Base-by-base conservation (phyloP, 2,329 filamentous ascomycete genomes). In the Fusarium sp. region DNA sequence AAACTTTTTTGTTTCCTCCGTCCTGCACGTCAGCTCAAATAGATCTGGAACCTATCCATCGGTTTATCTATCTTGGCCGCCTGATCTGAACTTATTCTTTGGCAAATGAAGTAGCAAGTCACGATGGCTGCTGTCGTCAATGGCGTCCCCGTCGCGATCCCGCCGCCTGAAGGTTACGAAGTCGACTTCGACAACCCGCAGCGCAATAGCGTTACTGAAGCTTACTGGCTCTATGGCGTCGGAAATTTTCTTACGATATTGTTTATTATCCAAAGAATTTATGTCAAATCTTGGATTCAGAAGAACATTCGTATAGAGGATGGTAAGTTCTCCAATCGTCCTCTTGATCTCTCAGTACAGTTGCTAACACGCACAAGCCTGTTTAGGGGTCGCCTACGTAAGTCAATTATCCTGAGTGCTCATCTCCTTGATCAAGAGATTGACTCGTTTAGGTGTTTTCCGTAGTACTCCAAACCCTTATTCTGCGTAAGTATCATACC, bases 101-200 rank as follows among this genome's bases (percentile, higher is more conserved):
- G 19, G 13, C 24, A n/a, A 4, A 22, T 19, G 21, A 13, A 15
- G n/a, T 4, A 47, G 21, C 39, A 31, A 31, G 28, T 28, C 7
- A 43, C 47, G 13, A 62, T 62, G 59, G 24, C 59, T 24, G 57
- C 73, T 13, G 45, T 75, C 6, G 60, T 73, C 8, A 66, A 75
- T 62, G 75, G 76, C 44, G 70, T 74, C 17, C 62, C 56, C 4
- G 73, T 72, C 7, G 31, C 74, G 13, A 46, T 75, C 9, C 51
- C 53, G 34, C 72, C 77, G 8, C 77, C 77, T 0, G 53, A 59
- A 15, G 75, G 70, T 26, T 78, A 78, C 45, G 54, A 64, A 1
- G 75, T 78, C 24, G 61, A 79, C 42, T 78, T 79, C 38, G 72
- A 71, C 7, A 62, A 78, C 39, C 78, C 77, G 1, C 62, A 61